These are phyloP conservation scores for Podosphaera fusca DNA, from an alignment of 2,329 filamentous ascomycete genomes.

Conservation along the genomic window DNA sequence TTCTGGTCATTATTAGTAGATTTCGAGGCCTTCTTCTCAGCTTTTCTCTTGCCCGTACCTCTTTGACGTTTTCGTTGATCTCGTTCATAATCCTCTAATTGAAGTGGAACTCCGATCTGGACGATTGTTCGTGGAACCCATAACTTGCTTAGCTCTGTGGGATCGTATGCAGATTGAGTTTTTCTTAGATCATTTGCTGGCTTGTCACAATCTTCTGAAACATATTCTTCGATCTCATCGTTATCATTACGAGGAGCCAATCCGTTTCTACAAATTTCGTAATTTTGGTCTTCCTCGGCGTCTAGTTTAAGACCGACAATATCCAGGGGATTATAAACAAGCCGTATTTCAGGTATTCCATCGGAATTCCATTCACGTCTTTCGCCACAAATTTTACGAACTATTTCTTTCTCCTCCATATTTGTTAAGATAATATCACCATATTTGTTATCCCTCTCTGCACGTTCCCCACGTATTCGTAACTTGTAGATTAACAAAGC, in stretches of 20 bases:
- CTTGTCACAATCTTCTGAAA: slow-evolving; percentile 34
- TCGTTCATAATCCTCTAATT: slow-evolving; percentile 41
- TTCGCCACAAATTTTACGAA: slow-evolving; percentile 43
- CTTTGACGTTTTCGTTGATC: slow-evolving; percentile 11
- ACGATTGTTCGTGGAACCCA: slow-evolving; percentile 48
- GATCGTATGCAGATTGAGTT: slow-evolving; percentile 32
- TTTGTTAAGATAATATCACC: slow-evolving; percentile 18
- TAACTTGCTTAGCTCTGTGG: slow-evolving; percentile 36
- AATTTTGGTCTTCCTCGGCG: slow-evolving; percentile 34
- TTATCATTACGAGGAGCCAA: slow-evolving; percentile 26
- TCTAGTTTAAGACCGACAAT: slow-evolving; percentile 59
- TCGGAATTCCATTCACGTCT: slow-evolving; percentile 55
- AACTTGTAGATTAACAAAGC: slow-evolving; percentile 45
- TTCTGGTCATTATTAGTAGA: no score
- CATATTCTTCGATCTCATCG: neutral
- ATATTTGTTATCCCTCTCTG: slow-evolving; percentile 13
- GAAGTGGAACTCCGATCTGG: slow-evolving; percentile 38
- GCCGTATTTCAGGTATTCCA: slow-evolving; percentile 48
- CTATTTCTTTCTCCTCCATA: slow-evolving; percentile 26
- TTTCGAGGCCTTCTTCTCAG: slow-evolving; percentile 8
- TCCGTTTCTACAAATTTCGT: slow-evolving; percentile 25
- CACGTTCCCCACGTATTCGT: slow-evolving; percentile 19
- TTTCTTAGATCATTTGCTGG: slow-evolving; percentile 15
- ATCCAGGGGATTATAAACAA: slow-evolving; percentile 53
- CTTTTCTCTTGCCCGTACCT: slow-evolving; percentile 7